Conservation (phyloP, 176 grass and related monocot genomes). For the Tillandsia fasciculata region DNA sequence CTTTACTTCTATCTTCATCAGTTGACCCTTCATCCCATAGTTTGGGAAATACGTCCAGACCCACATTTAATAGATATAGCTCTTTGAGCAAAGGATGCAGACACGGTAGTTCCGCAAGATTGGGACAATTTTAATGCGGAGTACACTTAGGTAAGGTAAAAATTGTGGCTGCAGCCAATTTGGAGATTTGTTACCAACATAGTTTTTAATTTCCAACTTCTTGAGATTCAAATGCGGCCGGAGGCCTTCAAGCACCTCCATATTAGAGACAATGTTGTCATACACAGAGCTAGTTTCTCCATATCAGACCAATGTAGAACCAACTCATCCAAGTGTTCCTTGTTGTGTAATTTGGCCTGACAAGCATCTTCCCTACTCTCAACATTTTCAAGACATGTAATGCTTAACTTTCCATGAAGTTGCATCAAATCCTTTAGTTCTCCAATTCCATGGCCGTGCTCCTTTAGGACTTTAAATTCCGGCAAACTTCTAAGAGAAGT, state of each 20-base stretch:
- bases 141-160: neutral
- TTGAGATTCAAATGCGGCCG: slow-evolving; percentile 24
- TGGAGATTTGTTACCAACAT: slow-evolving; percentile 25
- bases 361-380: slow-evolving; percentile 20
- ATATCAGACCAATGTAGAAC: slow-evolving; percentile 13
- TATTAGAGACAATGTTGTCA: slow-evolving; percentile 1
- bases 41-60: neutral
- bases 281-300: slow-evolving; percentile 5
- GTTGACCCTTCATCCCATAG: neutral
- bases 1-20: neutral
- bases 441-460: slow-evolving; percentile 19
- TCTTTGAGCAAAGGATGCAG: neutral
- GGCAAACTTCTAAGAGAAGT: slow-evolving; percentile 27
- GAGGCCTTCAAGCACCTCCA: slow-evolving; percentile 12
- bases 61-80: neutral
- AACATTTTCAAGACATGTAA: slow-evolving; percentile 34
- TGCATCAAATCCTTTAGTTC: slow-evolving; percentile 31
- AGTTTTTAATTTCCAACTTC: slow-evolving; percentile 30
- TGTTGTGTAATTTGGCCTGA: slow-evolving; percentile 27
- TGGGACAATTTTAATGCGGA: neutral
- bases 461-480: slow-evolving; percentile 26
- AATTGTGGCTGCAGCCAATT: slow-evolving; percentile 14
- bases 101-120: neutral
- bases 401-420: slow-evolving; percentile 27
- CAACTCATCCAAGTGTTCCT: slow-evolving; percentile 14